A percentile compares a stretch with the other conserved stretches of the same genome.
Evolutionary conservation across 2,329 filamentous ascomycete species (phyloP).

Genomic region (Clonostachys rhizophaga): DNA sequence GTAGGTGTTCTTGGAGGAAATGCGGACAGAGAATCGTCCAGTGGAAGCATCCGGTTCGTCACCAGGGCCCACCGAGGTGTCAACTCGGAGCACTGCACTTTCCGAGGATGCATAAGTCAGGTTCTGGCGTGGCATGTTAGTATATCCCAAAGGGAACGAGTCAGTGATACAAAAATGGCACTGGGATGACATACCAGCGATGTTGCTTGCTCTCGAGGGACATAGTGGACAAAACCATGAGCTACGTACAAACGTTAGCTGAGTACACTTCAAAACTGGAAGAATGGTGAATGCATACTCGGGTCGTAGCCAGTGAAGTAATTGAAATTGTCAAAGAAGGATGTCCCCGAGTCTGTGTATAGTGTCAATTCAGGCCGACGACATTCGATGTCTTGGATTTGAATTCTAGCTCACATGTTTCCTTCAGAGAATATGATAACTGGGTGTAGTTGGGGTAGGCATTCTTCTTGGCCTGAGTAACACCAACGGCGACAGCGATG

Average conservation of each 20-base stretch:
- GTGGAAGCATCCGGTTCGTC: slow-evolving; percentile 45
- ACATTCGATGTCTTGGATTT: background rate
- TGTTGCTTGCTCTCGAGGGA: slow-evolving; percentile 32
- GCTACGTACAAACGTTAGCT: slow-evolving; percentile 16
- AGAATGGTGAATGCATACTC: slow-evolving; percentile 16
- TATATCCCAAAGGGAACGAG: background rate
- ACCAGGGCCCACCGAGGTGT: slow-evolving; percentile 48
- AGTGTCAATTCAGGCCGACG: background rate
- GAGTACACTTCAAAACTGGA: background rate
- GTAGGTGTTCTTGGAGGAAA: slow-evolving; percentile 57
- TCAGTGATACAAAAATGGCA: background rate
- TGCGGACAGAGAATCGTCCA: slow-evolving; percentile 58
- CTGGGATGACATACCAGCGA: slow-evolving; percentile 27
- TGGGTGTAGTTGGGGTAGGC: slow-evolving; percentile 42
- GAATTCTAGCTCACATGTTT: slow-evolving; percentile 36
- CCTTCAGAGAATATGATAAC: slow-evolving; percentile 39
- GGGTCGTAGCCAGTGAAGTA: slow-evolving; percentile 48
- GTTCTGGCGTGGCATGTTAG: slow-evolving; percentile 35
- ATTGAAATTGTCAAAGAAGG: slow-evolving; percentile 51
- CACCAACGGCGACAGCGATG: slow-evolving; percentile 48
- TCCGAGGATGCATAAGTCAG: slow-evolving; percentile 53
- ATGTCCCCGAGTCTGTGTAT: slow-evolving; percentile 37
- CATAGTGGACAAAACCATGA: slow-evolving; percentile 49
- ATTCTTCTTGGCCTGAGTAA: slow-evolving; percentile 27
- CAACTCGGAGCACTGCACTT: slow-evolving; percentile 54